Evolutionary conservation across 495 filamentous ascomycete species (phyloP), one percentile per base, ranked within the genome.

Genomic region (Staphylotrichum longicolle): DNA sequence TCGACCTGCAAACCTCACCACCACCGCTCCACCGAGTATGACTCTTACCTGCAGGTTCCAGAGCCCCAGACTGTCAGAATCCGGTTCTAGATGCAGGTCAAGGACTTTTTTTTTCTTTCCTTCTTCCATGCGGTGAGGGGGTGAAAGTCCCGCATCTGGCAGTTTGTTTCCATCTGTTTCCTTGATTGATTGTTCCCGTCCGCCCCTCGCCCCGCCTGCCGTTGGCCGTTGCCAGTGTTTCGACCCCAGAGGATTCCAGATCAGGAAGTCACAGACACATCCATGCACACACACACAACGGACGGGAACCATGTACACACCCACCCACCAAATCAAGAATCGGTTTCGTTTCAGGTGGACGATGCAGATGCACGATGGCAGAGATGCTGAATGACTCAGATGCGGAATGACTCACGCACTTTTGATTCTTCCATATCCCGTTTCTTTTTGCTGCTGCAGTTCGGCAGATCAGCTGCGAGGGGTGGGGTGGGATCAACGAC

Each of bases 281-380:
- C 20, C 20, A 27, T 1, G 1, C 20, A 27, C 20, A 27, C 20
- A 27, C 20, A 27, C 20, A 27, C 20, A 27, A 27, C 20, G 20
- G 20, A 27, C 20, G 20, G 20, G 20, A 27, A 27, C 20, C 20
- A 27, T 39, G 37, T 6, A 1, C 37, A 39, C 37, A 39, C 37
- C 54, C 52, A 55, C 9, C 37, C 7, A 11, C 6, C 34, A 27
- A 53, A 50, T 12, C 32, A 7, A 39, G 5, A 41, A 41, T 35
- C 20, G 30, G 41, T 35, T 56, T 56, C 54, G 54, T 56, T 56
- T 56, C 54, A 56, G 54, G 54, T 56, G 30, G 41, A 35, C 30
- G 52, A 42, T 44, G 54, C 40, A 46, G 12, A n/a, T 54, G 52
- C 52, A 54, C 7, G 50, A n/a, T 33, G 53, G 20, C 20, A 27